Conservation (phyloP, 495 filamentous ascomycete genomes). For the Hyaloscypha hepaticicola region DNA sequence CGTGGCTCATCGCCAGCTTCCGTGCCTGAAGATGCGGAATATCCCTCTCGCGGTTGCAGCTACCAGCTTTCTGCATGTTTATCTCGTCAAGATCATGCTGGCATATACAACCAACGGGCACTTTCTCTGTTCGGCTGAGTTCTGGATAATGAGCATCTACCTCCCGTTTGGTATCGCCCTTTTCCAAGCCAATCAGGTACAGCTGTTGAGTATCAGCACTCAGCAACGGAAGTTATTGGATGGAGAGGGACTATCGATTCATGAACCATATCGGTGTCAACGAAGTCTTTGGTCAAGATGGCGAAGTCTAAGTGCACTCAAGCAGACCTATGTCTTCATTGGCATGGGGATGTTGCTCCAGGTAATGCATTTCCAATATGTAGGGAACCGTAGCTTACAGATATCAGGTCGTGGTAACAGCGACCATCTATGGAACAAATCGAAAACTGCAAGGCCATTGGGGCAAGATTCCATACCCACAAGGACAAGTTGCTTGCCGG, state of each 20-base stretch:
- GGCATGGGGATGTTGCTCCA: constrained; percentile 52
- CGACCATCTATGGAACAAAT: constrained; percentile 63
- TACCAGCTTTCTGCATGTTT: constrained; percentile 62
- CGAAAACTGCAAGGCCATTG: constrained; percentile 59
- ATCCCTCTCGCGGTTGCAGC: constrained; percentile 58
- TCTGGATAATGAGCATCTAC: constrained; percentile 74
- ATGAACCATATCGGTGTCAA: constrained; percentile 30
- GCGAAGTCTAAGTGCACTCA: constrained; percentile 44
- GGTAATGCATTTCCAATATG: constrained; percentile 34
- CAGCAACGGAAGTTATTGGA: constrained; percentile 46
- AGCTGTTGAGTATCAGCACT: constrained; percentile 62
- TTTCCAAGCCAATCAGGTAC: constrained; percentile 68
- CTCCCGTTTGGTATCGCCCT: constrained; percentile 68
- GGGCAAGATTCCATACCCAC: constrained; percentile 52
- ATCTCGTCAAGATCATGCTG: constrained; percentile 58
- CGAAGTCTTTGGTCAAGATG: constrained; percentile 32
- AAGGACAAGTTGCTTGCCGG: constrained; percentile 45
- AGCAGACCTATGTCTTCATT: constrained; percentile 47
- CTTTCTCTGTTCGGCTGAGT: constrained; percentile 58
- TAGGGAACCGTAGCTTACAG: constrained; percentile 9
- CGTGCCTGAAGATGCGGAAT: constrained; percentile 63
- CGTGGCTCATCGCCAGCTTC: constrained; percentile 50
- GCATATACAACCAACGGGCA: constrained; percentile 58
- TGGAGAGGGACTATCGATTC: constrained; percentile 17
- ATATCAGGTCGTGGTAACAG: constrained; percentile 53